phyloP scores from a whole-genome alignment of 2,329 filamentous ascomycete genomes.

The Bisporella sp. region DNA sequence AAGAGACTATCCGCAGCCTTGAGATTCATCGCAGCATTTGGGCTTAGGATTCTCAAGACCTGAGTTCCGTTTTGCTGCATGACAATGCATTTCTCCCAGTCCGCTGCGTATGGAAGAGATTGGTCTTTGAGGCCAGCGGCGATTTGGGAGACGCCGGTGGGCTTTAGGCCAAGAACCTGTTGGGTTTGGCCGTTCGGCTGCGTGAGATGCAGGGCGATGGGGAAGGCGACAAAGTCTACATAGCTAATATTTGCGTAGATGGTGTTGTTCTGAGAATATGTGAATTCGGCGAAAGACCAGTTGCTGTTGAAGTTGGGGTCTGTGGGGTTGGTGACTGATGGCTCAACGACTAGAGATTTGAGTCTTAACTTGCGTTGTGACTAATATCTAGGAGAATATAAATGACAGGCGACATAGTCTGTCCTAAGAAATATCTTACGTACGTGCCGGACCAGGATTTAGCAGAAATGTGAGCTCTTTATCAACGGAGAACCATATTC shows the following conservation, averaged over 20 bases:
- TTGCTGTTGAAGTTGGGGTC: constrained; percentile 53
- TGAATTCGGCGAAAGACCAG: constrained; percentile 63
- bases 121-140: constrained; percentile 48
- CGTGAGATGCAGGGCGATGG: constrained; percentile 47
- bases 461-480: constrained; percentile 59
- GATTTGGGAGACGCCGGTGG: constrained; percentile 48
- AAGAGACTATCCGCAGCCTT: constrained; percentile 25
- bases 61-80: constrained; percentile 11
- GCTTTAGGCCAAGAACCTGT: constrained; percentile 46
- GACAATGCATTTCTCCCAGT: constrained; percentile 51
- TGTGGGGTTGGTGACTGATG: constrained; percentile 58
- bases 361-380: too few relatives aligned
- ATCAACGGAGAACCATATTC: constrained; percentile 64
- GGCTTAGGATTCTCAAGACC: constrained; percentile 35
- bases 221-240: constrained; percentile 65
- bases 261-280: constrained; percentile 46
- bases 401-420: too few relatives aligned
- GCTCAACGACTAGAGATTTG: constrained; percentile 50
- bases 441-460: constrained; percentile 52
- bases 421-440: too few relatives aligned
- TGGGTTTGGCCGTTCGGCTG: constrained; percentile 34
- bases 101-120: constrained; percentile 43
- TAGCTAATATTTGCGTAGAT: constrained; percentile 63
- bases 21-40: constrained; percentile 32
- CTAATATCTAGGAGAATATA: too few relatives aligned